Conservation (phyloP, 129 eudicot genomes). For the Kitagawia praeruptora region DNA sequence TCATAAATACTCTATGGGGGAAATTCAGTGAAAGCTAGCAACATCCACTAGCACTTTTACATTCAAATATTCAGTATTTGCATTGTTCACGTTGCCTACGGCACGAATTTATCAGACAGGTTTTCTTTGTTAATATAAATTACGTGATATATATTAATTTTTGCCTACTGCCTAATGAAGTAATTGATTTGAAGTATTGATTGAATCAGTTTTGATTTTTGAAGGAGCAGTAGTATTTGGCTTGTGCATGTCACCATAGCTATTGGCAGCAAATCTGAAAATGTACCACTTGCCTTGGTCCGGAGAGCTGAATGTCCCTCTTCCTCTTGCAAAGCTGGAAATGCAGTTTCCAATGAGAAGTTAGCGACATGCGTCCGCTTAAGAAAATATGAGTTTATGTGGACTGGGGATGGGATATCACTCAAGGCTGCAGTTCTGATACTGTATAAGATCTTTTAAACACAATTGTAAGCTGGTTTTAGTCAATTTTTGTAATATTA, state of each 20-base stretch:
- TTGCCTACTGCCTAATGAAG: not conserved
- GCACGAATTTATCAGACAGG: not conserved
- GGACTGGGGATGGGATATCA: not conserved
- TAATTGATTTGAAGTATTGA: not conserved
- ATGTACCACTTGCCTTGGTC: not conserved
- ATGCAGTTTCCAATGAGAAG: not conserved
- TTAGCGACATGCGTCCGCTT: not conserved
- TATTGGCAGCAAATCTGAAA: not conserved
- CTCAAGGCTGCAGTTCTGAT: not conserved
- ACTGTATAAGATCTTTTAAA: not conserved
- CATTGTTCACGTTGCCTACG: not conserved
- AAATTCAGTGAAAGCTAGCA: not conserved
- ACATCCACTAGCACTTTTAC: not conserved
- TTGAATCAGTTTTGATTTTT: not conserved
- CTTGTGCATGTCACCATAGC: not conserved
- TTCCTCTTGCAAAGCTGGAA: not conserved
- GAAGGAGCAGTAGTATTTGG: not conserved
- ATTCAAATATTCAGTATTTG: not conserved
- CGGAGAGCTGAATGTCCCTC: constrained; percentile 28
- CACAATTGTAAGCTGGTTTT: not conserved
- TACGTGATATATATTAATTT: not conserved
- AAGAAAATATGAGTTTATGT: not conserved
- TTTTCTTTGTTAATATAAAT: too few species aligned
- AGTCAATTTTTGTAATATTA: not conserved
- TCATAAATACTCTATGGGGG: not conserved